Conservation (phyloP, 1,284 basidiomycete species). For the Termitomyces sp. region DNA sequence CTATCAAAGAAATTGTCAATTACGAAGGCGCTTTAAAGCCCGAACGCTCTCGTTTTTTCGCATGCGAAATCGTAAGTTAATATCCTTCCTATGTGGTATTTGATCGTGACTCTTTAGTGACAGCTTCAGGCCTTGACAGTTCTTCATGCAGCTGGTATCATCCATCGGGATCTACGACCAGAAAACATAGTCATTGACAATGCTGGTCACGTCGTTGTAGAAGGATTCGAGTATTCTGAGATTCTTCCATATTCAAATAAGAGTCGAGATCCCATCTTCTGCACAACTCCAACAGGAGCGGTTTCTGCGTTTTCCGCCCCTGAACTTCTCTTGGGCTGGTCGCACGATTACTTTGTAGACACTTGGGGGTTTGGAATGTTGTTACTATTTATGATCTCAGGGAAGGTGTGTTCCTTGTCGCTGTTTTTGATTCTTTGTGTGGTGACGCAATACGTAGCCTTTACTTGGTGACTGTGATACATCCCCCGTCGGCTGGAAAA, state of each 20-base stretch:
- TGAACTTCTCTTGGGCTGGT: slow-evolving; percentile 66
- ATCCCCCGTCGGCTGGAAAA: slow-evolving; percentile 31
- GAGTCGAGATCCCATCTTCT: slow-evolving; percentile 4
- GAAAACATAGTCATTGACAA: slow-evolving; percentile 61
- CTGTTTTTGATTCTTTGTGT: neutral
- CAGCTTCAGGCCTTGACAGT: slow-evolving; percentile 56
- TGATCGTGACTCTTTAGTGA: neutral
- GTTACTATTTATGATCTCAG: slow-evolving; percentile 65
- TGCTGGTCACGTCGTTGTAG: slow-evolving; percentile 64
- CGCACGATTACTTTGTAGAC: slow-evolving; percentile 74
- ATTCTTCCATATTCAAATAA: slow-evolving; percentile 8
- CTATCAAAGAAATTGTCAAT: slow-evolving; percentile 55
- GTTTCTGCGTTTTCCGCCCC: slow-evolving; percentile 59
- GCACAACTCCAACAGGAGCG: slow-evolving; percentile 16
- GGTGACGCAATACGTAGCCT: slow-evolving; percentile 5
- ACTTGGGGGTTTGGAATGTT: slow-evolving; percentile 80
- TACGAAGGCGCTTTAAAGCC: slow-evolving; percentile 52
- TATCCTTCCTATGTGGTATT: neutral
- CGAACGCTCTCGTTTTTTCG: slow-evolving; percentile 60
- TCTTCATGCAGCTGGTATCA: slow-evolving; percentile 48
- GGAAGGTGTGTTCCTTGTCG: slow-evolving; percentile 37
- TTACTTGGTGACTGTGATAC: neutral
- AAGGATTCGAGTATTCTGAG: slow-evolving; percentile 54
- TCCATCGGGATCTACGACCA: slow-evolving; percentile 51
- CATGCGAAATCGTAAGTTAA: slow-evolving; percentile 55